Evolutionary conservation across 257 asterid genomes (phyloP).

Genomic region (Nicotiana noctiflora): DNA sequence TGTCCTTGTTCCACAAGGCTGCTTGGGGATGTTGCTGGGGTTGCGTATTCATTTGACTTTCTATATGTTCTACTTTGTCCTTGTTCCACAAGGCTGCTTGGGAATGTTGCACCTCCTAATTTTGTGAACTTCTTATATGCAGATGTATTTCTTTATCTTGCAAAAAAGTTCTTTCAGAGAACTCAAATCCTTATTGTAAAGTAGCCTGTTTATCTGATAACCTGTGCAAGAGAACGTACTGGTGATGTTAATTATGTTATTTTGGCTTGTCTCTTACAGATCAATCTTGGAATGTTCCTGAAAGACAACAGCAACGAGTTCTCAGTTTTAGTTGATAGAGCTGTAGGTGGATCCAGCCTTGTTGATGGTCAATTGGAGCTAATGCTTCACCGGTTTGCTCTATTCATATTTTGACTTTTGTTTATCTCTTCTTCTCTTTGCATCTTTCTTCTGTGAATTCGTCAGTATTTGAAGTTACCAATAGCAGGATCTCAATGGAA

Average conservation of each 20-base stretch:
- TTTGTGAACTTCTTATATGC: not conserved
- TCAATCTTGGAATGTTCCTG: slow-evolving; percentile 83
- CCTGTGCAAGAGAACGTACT: not conserved
- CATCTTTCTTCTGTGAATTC: not conserved
- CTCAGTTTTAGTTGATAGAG: slow-evolving; percentile 89
- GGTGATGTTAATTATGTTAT: not conserved
- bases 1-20: not conserved
- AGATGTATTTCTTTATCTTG: not conserved
- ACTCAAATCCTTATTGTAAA: not conserved
- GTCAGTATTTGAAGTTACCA: not conserved
- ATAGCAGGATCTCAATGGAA: not conserved
- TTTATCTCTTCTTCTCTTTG: not conserved
- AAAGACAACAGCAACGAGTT: slow-evolving; percentile 68
- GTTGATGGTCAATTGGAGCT: slow-evolving; percentile 82
- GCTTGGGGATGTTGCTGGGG: not conserved
- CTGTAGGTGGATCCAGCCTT: slow-evolving; percentile 92
- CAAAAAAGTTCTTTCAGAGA: not conserved
- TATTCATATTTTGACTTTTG: not conserved
- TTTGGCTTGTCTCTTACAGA: slow-evolving; percentile 33
- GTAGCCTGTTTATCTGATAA: not conserved
- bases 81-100: not conserved
- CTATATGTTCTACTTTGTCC: not conserved
- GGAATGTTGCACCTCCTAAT: not conserved
- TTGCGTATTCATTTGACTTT: not conserved
- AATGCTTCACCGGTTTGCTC: slow-evolving; percentile 79